These are phyloP conservation scores for Pseudonectria buxi DNA, from an alignment of 2,329 filamentous ascomycete species.

Conservation along the genomic window DNA sequence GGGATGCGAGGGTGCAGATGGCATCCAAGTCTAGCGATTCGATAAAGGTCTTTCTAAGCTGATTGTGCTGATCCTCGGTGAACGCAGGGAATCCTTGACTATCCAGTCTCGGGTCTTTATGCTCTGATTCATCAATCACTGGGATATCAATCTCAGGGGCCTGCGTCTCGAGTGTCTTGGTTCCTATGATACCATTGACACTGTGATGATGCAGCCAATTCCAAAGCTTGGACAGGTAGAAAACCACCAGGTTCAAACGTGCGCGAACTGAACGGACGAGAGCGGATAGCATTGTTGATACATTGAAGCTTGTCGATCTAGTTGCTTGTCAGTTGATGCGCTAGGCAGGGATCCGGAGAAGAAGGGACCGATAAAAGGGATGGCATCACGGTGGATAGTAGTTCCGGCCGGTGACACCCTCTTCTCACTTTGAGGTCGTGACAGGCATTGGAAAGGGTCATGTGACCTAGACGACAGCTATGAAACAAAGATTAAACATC, in stretches of 20 bases:
- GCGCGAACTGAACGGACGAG: conserved; percentile 2
- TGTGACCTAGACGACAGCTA: too few species aligned
- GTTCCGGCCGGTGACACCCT: background rate
- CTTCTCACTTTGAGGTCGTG: too few species aligned
- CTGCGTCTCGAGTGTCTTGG: background rate
- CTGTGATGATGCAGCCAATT: background rate
- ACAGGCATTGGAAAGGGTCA: too few species aligned
- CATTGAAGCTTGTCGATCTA: conserved; percentile 1
- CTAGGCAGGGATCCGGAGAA: background rate
- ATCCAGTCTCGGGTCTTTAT: background rate
- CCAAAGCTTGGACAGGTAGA: conserved; percentile 4
- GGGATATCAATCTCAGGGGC: background rate
- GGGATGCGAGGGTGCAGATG: conserved; percentile 16
- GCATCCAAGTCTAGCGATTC: conserved; percentile 13
- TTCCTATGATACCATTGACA: background rate
- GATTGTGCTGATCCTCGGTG: conserved; percentile 5
- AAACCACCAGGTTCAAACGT: conserved; percentile 2
- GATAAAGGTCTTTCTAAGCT: conserved; percentile 12
- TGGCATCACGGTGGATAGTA: background rate
- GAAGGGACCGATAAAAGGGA: too few species aligned
- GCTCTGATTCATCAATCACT: conserved; percentile 1
- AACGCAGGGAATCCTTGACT: conserved; percentile 5
- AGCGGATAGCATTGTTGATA: background rate
- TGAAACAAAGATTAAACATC: too few species aligned
- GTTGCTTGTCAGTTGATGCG: background rate